These are phyloP conservation scores for Pichia scutulata DNA, from an alignment of 805 yeast genomes.

Conservation along the genomic window DNA sequence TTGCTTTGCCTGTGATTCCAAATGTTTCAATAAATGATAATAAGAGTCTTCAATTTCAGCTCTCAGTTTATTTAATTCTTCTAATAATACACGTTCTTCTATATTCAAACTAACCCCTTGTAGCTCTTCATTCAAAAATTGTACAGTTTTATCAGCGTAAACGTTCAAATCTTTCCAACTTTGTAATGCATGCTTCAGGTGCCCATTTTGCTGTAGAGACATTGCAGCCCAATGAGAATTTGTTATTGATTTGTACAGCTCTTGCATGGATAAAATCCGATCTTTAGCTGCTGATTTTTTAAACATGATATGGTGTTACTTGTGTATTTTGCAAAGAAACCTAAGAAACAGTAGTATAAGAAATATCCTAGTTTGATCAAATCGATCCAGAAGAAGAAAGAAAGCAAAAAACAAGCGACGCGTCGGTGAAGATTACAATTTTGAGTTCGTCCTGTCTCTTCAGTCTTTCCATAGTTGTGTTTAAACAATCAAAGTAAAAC, in stretches of 20 bases:
- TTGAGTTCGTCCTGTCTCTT: too few relatives aligned
- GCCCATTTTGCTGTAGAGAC: slow-evolving; percentile 48
- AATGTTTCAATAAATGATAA: neutral
- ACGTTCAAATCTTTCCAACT: slow-evolving; percentile 75
- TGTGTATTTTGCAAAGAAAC: neutral
- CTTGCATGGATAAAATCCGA: slow-evolving; percentile 9
- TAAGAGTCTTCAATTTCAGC: slow-evolving; percentile 13
- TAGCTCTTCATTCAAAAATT: slow-evolving; percentile 39
- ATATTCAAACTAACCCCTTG: slow-evolving; percentile 29
- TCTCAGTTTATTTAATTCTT: slow-evolving; percentile 21
- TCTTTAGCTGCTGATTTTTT: slow-evolving; percentile 1
- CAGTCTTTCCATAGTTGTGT: too few relatives aligned
- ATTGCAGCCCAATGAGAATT: slow-evolving; percentile 18
- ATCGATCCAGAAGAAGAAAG: neutral
- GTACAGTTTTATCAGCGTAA: slow-evolving; percentile 48
- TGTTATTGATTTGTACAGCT: slow-evolving; percentile 8
- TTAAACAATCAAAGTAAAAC: too few relatives aligned
- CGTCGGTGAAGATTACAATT: neutral
- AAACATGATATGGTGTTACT: neutral
- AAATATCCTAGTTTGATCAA: neutral
- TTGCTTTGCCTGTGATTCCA: slow-evolving; percentile 11
- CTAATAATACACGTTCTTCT: slow-evolving; percentile 39
- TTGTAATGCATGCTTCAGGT: slow-evolving; percentile 47
- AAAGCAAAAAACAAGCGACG: neutral
- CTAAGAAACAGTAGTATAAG: neutral